Percentiles rank a stretch among this genome's conserved stretches.
Evolutionary conservation across 1,284 basidiomycete species (phyloP).

Genomic region (Cystobasidiaceae sp.): DNA sequence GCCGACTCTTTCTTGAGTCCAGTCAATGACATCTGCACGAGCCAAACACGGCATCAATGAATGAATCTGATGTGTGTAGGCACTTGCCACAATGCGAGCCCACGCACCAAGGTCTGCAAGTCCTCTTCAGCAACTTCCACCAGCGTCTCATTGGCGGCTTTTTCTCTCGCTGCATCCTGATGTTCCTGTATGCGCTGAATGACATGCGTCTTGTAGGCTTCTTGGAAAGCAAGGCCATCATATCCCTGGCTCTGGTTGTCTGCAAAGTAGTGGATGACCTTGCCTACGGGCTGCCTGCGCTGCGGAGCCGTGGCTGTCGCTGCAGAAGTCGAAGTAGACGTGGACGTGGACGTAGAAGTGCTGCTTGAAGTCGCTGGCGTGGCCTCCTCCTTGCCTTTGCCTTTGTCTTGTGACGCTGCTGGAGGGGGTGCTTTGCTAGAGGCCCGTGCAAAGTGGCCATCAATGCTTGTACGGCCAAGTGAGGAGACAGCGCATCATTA

Average conservation of each 20-base stretch:
- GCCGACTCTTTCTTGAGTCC: constrained; percentile 1
- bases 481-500: background rate
- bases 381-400: constrained; percentile 16
- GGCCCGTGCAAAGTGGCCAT: background rate
- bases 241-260: constrained; percentile 17
- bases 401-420: constrained; percentile 4
- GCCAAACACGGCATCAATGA: background rate
- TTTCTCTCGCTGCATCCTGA: background rate
- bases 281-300: constrained; percentile 9
- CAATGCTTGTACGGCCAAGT: background rate
- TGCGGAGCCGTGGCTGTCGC: background rate
- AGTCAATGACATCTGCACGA: background rate
- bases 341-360: background rate
- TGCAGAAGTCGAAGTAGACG: background rate
- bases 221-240: constrained; percentile 7
- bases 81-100: no score
- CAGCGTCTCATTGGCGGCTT: background rate
- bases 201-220: constrained; percentile 12
- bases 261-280: constrained; percentile 22
- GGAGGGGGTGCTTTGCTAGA: constrained; percentile 9
- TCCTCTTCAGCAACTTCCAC: background rate
- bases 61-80: no score
- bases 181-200: background rate
- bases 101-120: constrained; percentile 4
- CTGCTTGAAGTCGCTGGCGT: background rate